phyloP scores from a whole-genome alignment of 2,329 filamentous ascomycete genomes.

The Fusarium buxicola region DNA sequence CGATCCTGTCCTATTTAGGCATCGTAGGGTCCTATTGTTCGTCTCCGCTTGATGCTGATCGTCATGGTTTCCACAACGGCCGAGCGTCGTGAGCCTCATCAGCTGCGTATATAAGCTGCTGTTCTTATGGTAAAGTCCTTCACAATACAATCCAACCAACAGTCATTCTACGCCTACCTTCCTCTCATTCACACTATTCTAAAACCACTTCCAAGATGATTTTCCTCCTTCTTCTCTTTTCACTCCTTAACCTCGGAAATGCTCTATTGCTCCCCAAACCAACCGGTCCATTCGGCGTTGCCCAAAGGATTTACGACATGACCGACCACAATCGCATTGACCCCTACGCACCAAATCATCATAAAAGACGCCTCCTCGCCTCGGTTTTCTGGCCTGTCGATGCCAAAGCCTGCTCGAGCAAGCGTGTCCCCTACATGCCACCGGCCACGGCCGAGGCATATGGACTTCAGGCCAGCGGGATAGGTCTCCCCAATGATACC shows the following conservation, averaged over 20 bases:
- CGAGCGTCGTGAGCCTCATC: not conserved
- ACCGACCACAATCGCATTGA: slow-evolving; percentile 49
- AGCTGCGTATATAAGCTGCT: slow-evolving; percentile 1
- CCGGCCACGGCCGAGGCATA: slow-evolving; percentile 48
- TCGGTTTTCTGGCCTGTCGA: slow-evolving; percentile 51
- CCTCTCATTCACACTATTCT: not conserved
- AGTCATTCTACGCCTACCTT: not conserved
- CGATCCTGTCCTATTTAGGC: slow-evolving; percentile 17
- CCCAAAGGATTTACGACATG: slow-evolving; percentile 41
- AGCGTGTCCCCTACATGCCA: slow-evolving; percentile 50
- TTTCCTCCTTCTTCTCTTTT: slow-evolving; percentile 18
- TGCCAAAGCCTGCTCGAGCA: slow-evolving; percentile 32
- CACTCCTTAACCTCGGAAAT: slow-evolving; percentile 27
- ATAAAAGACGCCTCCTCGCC: slow-evolving; percentile 44
- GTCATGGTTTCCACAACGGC: not conserved
- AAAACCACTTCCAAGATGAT: slow-evolving; percentile 29
- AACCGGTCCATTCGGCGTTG: slow-evolving; percentile 48
- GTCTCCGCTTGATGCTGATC: not conserved
- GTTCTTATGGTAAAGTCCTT: not conserved
- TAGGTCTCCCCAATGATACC: slow-evolving; percentile 49
- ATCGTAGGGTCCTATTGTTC: not conserved
- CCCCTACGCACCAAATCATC: slow-evolving; percentile 43
- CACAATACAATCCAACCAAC: not conserved
- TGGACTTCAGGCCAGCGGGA: slow-evolving; percentile 38
- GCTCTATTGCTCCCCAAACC: slow-evolving; percentile 46